A percentile compares a stretch with the other conserved stretches of the same genome.
phyloP scores from a whole-genome alignment of 2,329 filamentous ascomycete genomes.

The Alternaria gaisen region DNA sequence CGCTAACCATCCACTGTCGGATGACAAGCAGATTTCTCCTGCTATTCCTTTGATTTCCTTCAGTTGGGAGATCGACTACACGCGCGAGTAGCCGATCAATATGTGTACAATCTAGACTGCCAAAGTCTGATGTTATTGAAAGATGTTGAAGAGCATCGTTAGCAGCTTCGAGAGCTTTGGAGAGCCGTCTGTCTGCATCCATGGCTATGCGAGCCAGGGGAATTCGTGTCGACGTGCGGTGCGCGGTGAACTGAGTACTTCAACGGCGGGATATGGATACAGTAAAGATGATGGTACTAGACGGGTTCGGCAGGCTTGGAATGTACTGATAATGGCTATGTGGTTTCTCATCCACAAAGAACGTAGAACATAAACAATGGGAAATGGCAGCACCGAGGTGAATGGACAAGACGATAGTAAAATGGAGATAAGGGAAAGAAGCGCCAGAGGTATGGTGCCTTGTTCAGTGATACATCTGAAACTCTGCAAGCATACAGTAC shows the following conservation, averaged over 20 bases:
- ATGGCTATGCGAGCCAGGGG: constrained; percentile 29
- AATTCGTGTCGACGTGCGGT: constrained; percentile 18
- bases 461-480: constrained; percentile 21
- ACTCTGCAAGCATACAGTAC: constrained; percentile 28
- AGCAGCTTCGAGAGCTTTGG: constrained; percentile 44
- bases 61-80: constrained; percentile 47
- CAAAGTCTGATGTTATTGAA: constrained; percentile 44
- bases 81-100: constrained; percentile 46
- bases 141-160: constrained; percentile 48
- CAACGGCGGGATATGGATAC: neutral
- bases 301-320: neutral
- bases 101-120: constrained; percentile 44
- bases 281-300: neutral
- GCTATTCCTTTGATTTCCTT: constrained; percentile 47
- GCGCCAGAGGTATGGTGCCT: constrained; percentile 13
- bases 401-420: constrained; percentile 6
- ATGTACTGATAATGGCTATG: constrained; percentile 26
- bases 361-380: neutral
- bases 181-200: constrained; percentile 42
- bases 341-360: constrained; percentile 15
- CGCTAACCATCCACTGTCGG: constrained; percentile 47
- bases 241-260: neutral
- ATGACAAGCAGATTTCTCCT: constrained; percentile 47
- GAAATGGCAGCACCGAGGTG: neutral
- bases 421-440: constrained; percentile 19